Evolutionary conservation across 2,329 filamentous ascomycete species (phyloP).

Genomic region (Phoma sp.): DNA sequence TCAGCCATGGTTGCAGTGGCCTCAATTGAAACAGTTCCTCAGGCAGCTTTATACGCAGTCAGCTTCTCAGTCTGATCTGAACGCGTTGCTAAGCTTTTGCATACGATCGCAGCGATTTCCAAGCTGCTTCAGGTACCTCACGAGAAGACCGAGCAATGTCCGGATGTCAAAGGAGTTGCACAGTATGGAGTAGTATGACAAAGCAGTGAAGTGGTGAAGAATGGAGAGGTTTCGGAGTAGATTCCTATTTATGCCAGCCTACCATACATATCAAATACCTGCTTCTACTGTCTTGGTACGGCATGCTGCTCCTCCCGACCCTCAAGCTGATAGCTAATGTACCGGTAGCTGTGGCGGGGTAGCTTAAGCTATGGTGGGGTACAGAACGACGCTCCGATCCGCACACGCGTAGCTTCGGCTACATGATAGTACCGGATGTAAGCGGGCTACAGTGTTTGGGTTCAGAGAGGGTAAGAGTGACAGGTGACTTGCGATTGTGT

Average conservation of each 20-base stretch:
- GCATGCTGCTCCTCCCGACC: conserved; percentile 3
- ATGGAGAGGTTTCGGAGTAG: no score
- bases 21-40: not conserved
- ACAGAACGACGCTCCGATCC: conserved; percentile 20
- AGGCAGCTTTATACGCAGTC: not conserved
- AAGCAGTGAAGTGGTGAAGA: not conserved
- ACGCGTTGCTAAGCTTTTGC: not conserved
- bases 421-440: conserved; percentile 12
- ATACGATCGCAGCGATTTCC: not conserved
- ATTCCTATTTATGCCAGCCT: not conserved
- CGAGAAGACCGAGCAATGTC: not conserved
- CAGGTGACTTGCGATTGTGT: not conserved
- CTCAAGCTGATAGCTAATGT: conserved; percentile 6
- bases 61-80: not conserved
- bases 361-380: conserved; percentile 28
- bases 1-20: not conserved
- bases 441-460: conserved; percentile 1
- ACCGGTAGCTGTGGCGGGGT: conserved; percentile 36
- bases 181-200: not conserved
- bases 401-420: conserved; percentile 13
- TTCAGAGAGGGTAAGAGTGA: not conserved
- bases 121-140: not conserved
- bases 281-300: conserved; percentile 3
- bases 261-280: conserved; percentile 2
- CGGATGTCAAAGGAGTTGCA: conserved; percentile 4